Base-by-base conservation (phyloP, 1,139 yeast genomes). In the Candida labiduridarum region DNA sequence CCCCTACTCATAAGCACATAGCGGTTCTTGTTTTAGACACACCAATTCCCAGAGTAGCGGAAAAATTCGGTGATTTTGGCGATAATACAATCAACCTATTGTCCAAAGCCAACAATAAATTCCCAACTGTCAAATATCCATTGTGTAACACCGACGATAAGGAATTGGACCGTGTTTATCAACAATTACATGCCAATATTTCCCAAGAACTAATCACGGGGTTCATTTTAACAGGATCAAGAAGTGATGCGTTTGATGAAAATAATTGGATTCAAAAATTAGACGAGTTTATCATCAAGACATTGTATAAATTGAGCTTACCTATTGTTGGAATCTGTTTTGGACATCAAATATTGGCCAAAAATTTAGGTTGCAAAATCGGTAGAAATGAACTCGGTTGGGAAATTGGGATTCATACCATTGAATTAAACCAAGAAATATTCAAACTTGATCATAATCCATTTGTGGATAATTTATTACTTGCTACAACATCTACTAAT, bases 311-410 rank as follows among this genome's bases (percentile, higher is more conserved):
- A 29, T 47, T 64, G 14, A 9, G 54, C 52, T 2, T 75, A 47
- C 87, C 87, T 1, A 56, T 82, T 2, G 76, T 79, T 2, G 92
- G 95, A 0, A 73, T 90, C 39, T 91, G 97, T 64, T 90, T 89
- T 64, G 97, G 97, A 2, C 97, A 90, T 65, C 97, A 91, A 63
- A 74, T 89, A 16, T 66, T 89, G 27, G 86, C 84, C 2, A 76
- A 85, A 51, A 83, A 86, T 6, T 67, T 89, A 45, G 94, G 90
- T 2, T 77, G 82, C 38, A 68, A 69, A 45, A 86, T 87, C 3
- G 82, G 72, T 6, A 72, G 83, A 52, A 87, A 84, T 64, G 69
- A 64, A 19, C 56, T 66, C 35, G 95, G 95, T 1, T 86, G 94
- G 89, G 97, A 90, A 65, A 69, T 81, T 46, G 91, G 96, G 0